phyloP scores from a whole-genome alignment of 1,284 basidiomycete genomes.

The Ganoderma meredithae region DNA sequence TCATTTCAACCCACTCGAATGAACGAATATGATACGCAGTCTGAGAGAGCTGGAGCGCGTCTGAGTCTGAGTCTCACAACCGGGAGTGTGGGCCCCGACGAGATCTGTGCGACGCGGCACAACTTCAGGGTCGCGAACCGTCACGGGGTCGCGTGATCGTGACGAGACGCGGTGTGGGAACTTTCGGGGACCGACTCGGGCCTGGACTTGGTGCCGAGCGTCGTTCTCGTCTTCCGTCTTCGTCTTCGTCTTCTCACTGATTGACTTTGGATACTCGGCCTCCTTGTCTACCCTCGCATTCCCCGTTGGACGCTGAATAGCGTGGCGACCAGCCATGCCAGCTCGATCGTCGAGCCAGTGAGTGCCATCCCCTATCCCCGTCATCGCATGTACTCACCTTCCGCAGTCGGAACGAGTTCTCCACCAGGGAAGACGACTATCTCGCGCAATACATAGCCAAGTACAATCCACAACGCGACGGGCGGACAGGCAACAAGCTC shows the following conservation, averaged over 20 bases:
- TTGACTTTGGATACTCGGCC: neutral
- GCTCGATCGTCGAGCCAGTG: neutral
- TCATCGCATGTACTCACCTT: neutral
- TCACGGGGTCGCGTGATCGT: no score
- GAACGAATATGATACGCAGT: no score
- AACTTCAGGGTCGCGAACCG: no score
- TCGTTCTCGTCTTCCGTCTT: neutral
- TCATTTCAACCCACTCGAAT: no score
- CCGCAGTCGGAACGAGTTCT: conserved; percentile 9
- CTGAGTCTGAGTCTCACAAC: no score
- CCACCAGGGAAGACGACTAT: conserved; percentile 24
- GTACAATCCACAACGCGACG: conserved; percentile 29
- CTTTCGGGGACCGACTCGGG: no score
- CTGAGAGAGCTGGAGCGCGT: no score
- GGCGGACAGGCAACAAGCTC: conserved; percentile 32
- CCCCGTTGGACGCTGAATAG: neutral
- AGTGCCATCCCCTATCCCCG: neutral
- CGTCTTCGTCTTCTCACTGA: neutral
- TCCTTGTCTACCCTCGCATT: no score
- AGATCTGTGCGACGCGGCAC: no score
- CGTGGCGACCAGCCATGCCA: neutral
- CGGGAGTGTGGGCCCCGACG: no score
- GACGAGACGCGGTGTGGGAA: no score
- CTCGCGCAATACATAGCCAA: conserved; percentile 37
- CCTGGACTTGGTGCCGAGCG: neutral